Conservation (phyloP, 2,329 filamentous ascomycete genomes). For the Arthrinium phaeospermum region DNA sequence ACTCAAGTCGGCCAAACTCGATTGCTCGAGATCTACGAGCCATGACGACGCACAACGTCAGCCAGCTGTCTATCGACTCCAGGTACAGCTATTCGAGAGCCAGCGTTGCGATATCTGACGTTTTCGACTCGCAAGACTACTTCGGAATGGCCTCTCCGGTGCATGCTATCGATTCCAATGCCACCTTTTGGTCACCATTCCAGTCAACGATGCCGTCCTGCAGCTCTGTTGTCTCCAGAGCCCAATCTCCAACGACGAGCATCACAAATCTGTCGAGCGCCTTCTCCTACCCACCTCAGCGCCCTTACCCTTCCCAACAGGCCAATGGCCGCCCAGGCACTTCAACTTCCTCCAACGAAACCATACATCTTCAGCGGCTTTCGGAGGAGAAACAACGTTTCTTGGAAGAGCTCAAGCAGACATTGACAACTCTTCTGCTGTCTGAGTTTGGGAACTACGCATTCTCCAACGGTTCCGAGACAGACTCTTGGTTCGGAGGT, state of each 20-base stretch:
- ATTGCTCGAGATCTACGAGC: conserved; percentile 63
- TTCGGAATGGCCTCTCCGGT: conserved; percentile 72
- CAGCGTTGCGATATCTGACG: conserved; percentile 65
- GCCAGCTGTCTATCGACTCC: conserved; percentile 74
- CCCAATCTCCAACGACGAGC: conserved; percentile 67
- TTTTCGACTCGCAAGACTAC: conserved; percentile 73
- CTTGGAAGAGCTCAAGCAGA: conserved; percentile 76
- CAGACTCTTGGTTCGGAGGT: conserved; percentile 82
- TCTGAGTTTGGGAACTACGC: conserved; percentile 89
- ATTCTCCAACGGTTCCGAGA: conserved; percentile 89
- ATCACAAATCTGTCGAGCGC: conserved; percentile 61
- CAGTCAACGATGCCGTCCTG: conserved; percentile 71
- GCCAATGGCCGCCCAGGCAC: conserved; percentile 66
- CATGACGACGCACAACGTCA: conserved; percentile 65
- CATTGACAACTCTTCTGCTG: conserved; percentile 80
- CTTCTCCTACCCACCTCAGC: conserved; percentile 50
- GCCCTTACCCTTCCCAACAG: conserved; percentile 48
- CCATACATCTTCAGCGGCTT: conserved; percentile 65
- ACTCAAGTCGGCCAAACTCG: conserved; percentile 54
- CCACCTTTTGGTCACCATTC: conserved; percentile 90
- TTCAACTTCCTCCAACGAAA: conserved; percentile 71
- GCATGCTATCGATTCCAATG: conserved; percentile 74
- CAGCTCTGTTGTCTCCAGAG: conserved; percentile 62
- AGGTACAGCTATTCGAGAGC: conserved; percentile 65
- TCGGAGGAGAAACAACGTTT: conserved; percentile 79